A percentile compares a stretch with the other conserved stretches of the same genome.
Conservation (phyloP, 2,329 filamentous ascomycete species). For the Stagonosporopsis cucurbitacearum region DNA sequence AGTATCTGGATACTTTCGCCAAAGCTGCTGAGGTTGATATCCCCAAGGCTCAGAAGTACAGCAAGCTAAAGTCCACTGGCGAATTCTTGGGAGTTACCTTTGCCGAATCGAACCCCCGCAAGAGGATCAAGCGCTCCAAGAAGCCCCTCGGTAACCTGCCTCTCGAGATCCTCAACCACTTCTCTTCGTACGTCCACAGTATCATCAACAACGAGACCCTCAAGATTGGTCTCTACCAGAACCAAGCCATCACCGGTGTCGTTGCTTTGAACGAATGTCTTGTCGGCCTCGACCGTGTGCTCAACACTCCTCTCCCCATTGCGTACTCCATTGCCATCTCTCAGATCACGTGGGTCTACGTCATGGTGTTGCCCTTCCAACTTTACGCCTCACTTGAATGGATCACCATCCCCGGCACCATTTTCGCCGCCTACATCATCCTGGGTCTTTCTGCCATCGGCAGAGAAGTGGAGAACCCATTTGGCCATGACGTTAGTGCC, state of each 20-base stretch:
- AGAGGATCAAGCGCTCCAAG: slow-evolving; percentile 74
- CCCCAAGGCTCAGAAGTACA: slow-evolving; percentile 36
- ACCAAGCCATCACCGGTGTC: slow-evolving; percentile 65
- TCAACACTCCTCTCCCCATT: slow-evolving; percentile 81
- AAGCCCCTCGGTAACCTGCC: slow-evolving; percentile 83
- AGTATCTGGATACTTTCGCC: slow-evolving; percentile 78
- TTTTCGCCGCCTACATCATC: slow-evolving; percentile 80
- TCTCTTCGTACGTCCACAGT: slow-evolving; percentile 70
- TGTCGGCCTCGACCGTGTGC: slow-evolving; percentile 75
- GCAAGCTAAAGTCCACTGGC: slow-evolving; percentile 66
- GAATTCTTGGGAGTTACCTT: slow-evolving; percentile 80
- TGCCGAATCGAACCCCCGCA: slow-evolving; percentile 78
- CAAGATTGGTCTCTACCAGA: slow-evolving; percentile 64
- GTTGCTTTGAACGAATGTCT: slow-evolving; percentile 73
- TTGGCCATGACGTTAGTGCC: slow-evolving; percentile 72
- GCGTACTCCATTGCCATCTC: slow-evolving; percentile 85
- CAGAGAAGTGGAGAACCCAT: slow-evolving; percentile 84
- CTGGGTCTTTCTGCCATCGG: slow-evolving; percentile 79
- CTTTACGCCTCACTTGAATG: slow-evolving; percentile 68
- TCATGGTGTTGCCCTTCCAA: slow-evolving; percentile 82
- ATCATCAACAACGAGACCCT: slow-evolving; percentile 64
- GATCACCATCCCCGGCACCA: slow-evolving; percentile 79
- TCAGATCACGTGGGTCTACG: slow-evolving; percentile 86
- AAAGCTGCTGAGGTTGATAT: slow-evolving; percentile 59
- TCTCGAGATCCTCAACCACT: slow-evolving; percentile 77